These are phyloP conservation scores for Rhizophora mangle DNA, from an alignment of 345 rosid genomes.

Conservation along the genomic window DNA sequence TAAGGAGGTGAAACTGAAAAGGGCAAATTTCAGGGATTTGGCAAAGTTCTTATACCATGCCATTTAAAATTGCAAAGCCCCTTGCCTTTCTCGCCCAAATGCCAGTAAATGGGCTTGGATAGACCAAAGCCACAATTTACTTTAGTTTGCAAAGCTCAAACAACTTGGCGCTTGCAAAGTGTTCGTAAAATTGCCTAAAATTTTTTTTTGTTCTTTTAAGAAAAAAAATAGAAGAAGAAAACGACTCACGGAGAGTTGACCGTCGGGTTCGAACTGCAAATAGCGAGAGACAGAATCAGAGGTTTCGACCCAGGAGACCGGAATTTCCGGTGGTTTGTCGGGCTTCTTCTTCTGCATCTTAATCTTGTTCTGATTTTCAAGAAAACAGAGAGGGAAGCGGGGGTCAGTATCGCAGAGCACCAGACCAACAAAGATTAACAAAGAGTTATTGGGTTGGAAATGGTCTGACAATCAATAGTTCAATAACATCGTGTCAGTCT, in stretches of 20 bases:
- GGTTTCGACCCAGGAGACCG: slow-evolving; percentile 73
- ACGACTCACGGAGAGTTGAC: slow-evolving; percentile 60
- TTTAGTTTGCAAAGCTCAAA: no score
- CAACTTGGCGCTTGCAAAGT: slow-evolving; percentile 12
- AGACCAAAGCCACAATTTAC: neutral
- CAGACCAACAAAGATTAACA: neutral
- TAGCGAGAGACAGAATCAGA: slow-evolving; percentile 62
- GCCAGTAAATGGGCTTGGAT: neutral
- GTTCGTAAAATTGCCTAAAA: slow-evolving; percentile 16
- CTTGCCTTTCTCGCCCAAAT: neutral
- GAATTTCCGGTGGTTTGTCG: slow-evolving; percentile 25
- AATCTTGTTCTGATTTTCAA: slow-evolving; percentile 11
- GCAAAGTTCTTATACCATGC: neutral
- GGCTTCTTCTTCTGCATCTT: slow-evolving; percentile 21
- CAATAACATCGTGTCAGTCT: neutral
- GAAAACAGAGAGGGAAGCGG: neutral
- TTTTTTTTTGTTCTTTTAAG: no score
- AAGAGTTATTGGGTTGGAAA: neutral
- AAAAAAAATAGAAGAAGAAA: neutral
- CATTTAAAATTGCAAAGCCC: neutral
- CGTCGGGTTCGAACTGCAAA: slow-evolving; percentile 65
- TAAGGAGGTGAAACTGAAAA: no score
- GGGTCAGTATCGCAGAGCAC: no score
- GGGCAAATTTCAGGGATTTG: neutral
- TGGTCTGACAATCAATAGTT: neutral